Percentiles rank a stretch among this genome's conserved stretches.
Evolutionary conservation across 306 rosid species (phyloP).

Genomic region (Sicyos baderoa): DNA sequence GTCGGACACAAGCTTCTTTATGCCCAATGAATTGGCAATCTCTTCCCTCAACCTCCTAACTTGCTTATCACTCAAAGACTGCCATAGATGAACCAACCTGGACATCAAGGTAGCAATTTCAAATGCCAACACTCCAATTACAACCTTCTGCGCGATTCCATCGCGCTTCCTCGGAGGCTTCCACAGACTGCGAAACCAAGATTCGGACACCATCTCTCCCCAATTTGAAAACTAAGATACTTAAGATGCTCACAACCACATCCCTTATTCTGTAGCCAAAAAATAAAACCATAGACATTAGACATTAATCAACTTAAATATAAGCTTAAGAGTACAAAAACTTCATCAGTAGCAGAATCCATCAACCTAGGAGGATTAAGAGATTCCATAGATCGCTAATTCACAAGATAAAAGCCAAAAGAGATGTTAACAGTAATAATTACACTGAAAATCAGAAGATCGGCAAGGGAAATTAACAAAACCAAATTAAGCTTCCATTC

Average conservation of each 20-base stretch:
- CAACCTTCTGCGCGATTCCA: conserved; percentile 44
- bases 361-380: not conserved
- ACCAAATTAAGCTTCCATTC: not conserved
- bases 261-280: conserved; percentile 25
- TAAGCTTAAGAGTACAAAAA: not conserved
- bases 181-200: conserved; percentile 86
- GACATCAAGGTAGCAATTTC: conserved; percentile 95
- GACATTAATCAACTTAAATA: not conserved
- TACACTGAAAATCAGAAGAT: not conserved
- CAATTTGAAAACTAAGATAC: conserved; percentile 25
- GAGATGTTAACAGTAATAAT: not conserved
- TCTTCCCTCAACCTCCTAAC: conserved; percentile 64
- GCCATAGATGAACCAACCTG: conserved; percentile 83
- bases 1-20: conserved; percentile 73
- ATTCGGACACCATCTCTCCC: conserved; percentile 60
- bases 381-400: not conserved
- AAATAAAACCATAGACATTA: not conserved
- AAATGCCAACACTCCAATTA: conserved; percentile 80
- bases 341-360: not conserved
- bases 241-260: conserved; percentile 30
- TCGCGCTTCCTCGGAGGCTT: conserved; percentile 59
- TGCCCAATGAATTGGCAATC: conserved; percentile 60
- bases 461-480: not conserved
- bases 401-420: not conserved
- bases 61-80: conserved; percentile 70